phyloP scores from a whole-genome alignment of 2,329 filamentous ascomycete species.

The Alternaria incomplexa region DNA sequence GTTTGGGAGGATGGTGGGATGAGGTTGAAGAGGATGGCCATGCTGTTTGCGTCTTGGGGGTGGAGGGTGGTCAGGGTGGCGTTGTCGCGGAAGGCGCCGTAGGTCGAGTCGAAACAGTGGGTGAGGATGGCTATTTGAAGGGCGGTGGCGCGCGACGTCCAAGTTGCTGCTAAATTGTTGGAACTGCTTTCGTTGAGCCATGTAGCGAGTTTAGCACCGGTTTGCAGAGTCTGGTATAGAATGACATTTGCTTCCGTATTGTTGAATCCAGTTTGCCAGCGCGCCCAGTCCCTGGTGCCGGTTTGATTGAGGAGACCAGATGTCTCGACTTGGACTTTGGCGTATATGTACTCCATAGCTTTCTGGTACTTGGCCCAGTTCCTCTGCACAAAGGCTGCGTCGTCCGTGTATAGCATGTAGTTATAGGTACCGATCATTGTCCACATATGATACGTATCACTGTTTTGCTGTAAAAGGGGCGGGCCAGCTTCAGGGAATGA shows the following conservation, averaged over 20 bases:
- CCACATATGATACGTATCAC: slow-evolving; percentile 32
- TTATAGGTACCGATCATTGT: slow-evolving; percentile 28
- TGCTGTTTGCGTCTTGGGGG: slow-evolving; percentile 33
- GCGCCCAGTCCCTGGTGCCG: slow-evolving; percentile 38
- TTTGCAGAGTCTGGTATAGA: slow-evolving; percentile 37
- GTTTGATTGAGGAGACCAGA: slow-evolving; percentile 24
- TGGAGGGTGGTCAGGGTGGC: slow-evolving; percentile 16
- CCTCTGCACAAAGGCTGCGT: slow-evolving; percentile 13
- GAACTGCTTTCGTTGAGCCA: slow-evolving; percentile 6
- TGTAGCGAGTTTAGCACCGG: slow-evolving; percentile 24
- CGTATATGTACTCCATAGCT: slow-evolving; percentile 22
- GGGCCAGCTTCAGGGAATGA: slow-evolving; percentile 27
- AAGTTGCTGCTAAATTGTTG: background rate
- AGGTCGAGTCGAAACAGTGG: slow-evolving; percentile 12
- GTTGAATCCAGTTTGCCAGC: slow-evolving; percentile 36
- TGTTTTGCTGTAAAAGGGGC: slow-evolving; percentile 17
- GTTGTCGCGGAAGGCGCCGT: slow-evolving; percentile 25
- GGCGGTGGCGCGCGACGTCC: background rate
- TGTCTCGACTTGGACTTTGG: slow-evolving; percentile 14
- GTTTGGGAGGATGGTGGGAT: slow-evolving; percentile 14
- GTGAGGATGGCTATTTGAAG: slow-evolving; percentile 3
- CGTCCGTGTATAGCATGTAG: slow-evolving; percentile 22
- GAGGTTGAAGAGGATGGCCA: slow-evolving; percentile 31
- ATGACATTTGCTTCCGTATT: slow-evolving; percentile 44
- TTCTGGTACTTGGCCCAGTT: slow-evolving; percentile 21